A percentile compares a stretch with the other conserved stretches of the same genome.
These are phyloP conservation scores for Tricholoma furcatifolium DNA, from an alignment of 768 basidiomycete species.

Conservation along the genomic window DNA sequence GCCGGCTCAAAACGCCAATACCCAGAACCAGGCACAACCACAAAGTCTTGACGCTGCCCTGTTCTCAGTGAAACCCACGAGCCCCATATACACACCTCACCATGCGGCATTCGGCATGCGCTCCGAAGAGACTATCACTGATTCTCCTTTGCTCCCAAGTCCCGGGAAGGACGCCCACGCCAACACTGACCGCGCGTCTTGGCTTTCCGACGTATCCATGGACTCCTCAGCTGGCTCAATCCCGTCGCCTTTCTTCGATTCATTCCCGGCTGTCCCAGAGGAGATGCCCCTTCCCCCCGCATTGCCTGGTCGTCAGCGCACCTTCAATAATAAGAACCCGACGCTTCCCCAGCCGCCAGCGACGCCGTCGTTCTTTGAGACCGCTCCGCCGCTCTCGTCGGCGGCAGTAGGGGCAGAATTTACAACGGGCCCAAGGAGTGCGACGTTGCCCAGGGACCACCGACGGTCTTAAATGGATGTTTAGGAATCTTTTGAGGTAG, in stretches of 20 bases:
- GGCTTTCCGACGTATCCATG: conserved; percentile 43
- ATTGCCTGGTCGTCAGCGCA: conserved; percentile 10
- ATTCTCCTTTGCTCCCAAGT: conserved; percentile 16
- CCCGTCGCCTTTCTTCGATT: conserved; percentile 54
- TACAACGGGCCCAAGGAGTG: conserved; percentile 8
- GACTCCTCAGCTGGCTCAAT: conserved; percentile 37
- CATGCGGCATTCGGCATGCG: conserved; percentile 12
- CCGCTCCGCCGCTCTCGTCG: conserved; percentile 15
- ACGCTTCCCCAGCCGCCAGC: conserved; percentile 8
- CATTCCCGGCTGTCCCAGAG: conserved; percentile 70
- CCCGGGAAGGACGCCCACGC: conserved; percentile 1
- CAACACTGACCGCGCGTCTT: conserved; percentile 38
- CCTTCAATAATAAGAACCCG: conserved; percentile 8
- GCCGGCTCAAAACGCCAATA: neutral
- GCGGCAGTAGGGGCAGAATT: conserved; percentile 18
- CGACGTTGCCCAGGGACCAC: conserved; percentile 7
- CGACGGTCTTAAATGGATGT: neutral
- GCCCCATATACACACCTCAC: conserved; percentile 13
- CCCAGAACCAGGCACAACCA: neutral
- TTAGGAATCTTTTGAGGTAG: neutral
- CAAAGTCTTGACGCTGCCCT: conserved; percentile 1
- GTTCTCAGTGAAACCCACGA: conserved; percentile 7
- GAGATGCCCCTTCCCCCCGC: conserved; percentile 33
- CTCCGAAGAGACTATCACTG: conserved; percentile 16
- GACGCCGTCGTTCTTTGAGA: conserved; percentile 19